Evolutionary conservation across 176 grass and related monocot genomes (phyloP), one percentile per base, ranked within the genome.

Genomic region (Oropetium thomaeum): DNA sequence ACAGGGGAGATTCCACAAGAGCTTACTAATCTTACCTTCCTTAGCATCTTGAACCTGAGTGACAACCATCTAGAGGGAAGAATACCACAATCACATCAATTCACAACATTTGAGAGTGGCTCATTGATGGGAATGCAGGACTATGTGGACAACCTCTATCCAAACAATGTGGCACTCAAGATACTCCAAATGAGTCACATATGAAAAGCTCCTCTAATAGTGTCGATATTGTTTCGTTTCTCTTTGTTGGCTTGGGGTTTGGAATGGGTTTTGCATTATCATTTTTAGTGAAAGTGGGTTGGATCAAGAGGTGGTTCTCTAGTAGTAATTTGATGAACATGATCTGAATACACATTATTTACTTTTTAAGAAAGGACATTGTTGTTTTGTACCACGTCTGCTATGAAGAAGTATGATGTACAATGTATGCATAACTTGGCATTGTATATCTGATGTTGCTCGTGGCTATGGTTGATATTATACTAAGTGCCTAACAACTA

Each of bases 1-100:
- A 81, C 84, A 16, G 84, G 77, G 9, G 29, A 45, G 53, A 81
- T 86, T 32, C 84, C 77, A 1, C 52, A 27, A 37, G 63, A 45
- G 5, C 38, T 86, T 17, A 40, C 41, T 15, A n/a, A 71, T 14
- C 28, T 86, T 6, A 81, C 30, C 30, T 86, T 81, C 22, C 84
- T 86, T 27, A 40, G 60, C 43, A 41, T 3, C 16, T 37, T 86
- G 25, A 75, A 86, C 23, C 1, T 86, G 23, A 80, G 76, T 16
- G 44, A 76, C 19, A 63, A 76, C 41, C 25, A 35, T 16, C 16
- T 76, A 58, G 19, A 15, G 10, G 73, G 73, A 16, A 23, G 7
- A 0, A 76, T 76, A 62, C 58, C 40, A 17, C 39, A 34, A 63
- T 76, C 73, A 10, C 16, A 6, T 25, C 73, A 76, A 16, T 76